Evolutionary conservation across 2,329 filamentous ascomycete species (phyloP).

Genomic region (Trichoderma semiorbis): DNA sequence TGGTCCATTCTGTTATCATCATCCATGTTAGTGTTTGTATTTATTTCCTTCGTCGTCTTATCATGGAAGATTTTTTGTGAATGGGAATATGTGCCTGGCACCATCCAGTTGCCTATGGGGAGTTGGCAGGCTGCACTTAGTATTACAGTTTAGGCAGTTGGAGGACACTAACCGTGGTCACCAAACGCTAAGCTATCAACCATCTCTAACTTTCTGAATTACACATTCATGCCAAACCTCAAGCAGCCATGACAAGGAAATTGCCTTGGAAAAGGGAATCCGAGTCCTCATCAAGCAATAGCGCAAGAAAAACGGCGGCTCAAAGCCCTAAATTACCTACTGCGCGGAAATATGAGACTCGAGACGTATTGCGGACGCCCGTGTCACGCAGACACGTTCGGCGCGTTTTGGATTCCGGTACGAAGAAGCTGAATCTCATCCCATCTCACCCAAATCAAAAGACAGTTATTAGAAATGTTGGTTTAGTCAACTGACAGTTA

Average conservation of each 20-base stretch:
- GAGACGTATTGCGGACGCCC: background rate
- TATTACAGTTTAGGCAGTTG: background rate
- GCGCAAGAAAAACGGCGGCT: background rate
- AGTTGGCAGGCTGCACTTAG: background rate
- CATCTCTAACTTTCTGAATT: background rate
- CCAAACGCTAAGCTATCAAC: background rate
- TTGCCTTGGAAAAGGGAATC: slow-evolving; percentile 8
- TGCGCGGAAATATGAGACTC: background rate
- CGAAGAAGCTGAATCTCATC: background rate
- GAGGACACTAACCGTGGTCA: background rate
- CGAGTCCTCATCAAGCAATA: background rate
- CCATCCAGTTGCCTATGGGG: background rate
- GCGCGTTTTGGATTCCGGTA: slow-evolving; percentile 26
- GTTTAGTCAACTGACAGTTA: background rate
- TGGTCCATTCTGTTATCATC: background rate
- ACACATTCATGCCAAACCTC: background rate
- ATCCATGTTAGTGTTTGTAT: background rate
- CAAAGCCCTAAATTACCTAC: background rate
- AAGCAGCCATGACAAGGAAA: slow-evolving; percentile 11
- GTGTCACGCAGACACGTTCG: slow-evolving; percentile 2
- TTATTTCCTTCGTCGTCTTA: background rate
- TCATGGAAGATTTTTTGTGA: background rate
- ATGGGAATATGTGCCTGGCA: background rate
- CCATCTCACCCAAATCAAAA: background rate
- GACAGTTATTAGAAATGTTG: background rate